These are phyloP conservation scores for Candida dajiaensis DNA, from an alignment of 805 yeast genomes.

Conservation along the genomic window DNA sequence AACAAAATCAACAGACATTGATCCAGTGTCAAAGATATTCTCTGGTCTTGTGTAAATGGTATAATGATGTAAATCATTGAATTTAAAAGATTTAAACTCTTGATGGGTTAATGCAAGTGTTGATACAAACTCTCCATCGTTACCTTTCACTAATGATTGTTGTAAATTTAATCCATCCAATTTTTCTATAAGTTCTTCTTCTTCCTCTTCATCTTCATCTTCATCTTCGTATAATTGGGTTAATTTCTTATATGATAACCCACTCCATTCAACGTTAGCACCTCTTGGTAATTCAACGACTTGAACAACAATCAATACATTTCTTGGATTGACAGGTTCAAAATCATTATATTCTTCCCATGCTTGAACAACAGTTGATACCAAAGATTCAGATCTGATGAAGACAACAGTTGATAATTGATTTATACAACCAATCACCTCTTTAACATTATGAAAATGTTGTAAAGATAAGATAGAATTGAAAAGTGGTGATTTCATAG, in stretches of 20 bases:
- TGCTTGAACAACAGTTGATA: conserved; percentile 27
- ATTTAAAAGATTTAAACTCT: conserved; percentile 8
- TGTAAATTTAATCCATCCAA: neutral
- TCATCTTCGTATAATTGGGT: conserved; percentile 33
- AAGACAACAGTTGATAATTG: conserved; percentile 51
- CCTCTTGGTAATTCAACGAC: conserved; percentile 55
- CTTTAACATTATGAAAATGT: conserved; percentile 61
- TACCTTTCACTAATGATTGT: conserved; percentile 9
- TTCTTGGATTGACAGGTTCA: conserved; percentile 19
- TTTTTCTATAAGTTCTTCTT: conserved; percentile 4
- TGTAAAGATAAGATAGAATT: conserved; percentile 61
- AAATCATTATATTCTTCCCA: conserved; percentile 41
- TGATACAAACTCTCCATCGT: conserved; percentile 13
- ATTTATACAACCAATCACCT: conserved; percentile 41
- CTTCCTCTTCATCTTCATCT: conserved; percentile 33
- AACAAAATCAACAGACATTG: conserved; percentile 20
- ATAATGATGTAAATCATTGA: conserved; percentile 13
- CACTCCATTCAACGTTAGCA: conserved; percentile 75
- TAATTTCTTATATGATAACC: conserved; percentile 40
- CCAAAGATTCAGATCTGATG: conserved; percentile 31
- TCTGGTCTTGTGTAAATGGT: conserved; percentile 20
- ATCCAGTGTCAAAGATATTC: neutral
- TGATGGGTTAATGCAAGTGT: conserved; percentile 16
- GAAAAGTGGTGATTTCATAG: conserved; percentile 16
- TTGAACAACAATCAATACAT: conserved; percentile 43